Conservation (phyloP, 257 asterid genomes). For the Catharanthus roseus region DNA sequence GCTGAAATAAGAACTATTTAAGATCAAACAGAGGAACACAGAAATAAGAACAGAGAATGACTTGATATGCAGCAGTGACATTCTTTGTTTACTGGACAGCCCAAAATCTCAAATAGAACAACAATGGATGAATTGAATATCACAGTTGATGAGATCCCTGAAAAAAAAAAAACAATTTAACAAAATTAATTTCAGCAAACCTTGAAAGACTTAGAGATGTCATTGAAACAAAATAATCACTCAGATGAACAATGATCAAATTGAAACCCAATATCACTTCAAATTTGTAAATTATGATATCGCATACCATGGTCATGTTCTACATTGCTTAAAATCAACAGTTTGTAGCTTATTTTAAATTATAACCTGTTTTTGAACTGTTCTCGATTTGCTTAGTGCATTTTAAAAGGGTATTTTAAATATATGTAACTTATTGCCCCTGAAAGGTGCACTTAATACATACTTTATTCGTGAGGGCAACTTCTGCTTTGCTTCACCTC, state of each 20-base stretch:
- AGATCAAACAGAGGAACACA: slow-evolving; percentile 38
- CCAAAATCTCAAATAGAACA: slow-evolving; percentile 17
- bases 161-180: slow-evolving; percentile 9
- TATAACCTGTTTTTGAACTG: too few species aligned
- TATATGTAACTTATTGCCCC: too few species aligned
- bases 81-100: slow-evolving; percentile 16
- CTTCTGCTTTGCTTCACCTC: too few species aligned
- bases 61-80: slow-evolving; percentile 23
- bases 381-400: too few species aligned
- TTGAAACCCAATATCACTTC: too few species aligned
- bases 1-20: slow-evolving; percentile 23
- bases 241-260: not conserved
- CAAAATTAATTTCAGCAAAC: slow-evolving; percentile 11
- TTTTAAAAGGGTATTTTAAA: too few species aligned
- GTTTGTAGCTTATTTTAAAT: too few species aligned
- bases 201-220: not conserved
- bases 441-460: too few species aligned
- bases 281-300: too few species aligned
- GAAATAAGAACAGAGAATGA: slow-evolving; percentile 24
- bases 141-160: slow-evolving; percentile 13
- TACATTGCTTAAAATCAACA: too few species aligned
- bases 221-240: not conserved
- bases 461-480: too few species aligned
- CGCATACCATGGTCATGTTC: too few species aligned
- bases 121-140: not conserved